Evolutionary conservation across 202 grass and related monocot genomes (phyloP).

Genomic region (Zoysia matrella): DNA sequence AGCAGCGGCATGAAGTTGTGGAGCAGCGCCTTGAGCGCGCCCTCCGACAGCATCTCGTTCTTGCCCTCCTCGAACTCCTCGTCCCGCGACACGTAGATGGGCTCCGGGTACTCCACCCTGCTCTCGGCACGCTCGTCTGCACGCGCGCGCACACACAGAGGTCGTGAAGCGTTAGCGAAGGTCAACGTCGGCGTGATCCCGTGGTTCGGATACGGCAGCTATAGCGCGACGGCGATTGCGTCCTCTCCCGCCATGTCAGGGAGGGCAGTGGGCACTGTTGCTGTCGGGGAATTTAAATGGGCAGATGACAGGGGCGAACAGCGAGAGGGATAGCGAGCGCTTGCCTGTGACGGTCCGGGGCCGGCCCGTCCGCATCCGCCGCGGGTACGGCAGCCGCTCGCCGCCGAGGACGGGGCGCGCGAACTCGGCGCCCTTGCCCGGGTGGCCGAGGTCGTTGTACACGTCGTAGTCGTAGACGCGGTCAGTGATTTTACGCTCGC

Average conservation of each 20-base stretch:
- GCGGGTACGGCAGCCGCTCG: constrained; percentile 67
- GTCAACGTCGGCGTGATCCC: constrained; percentile 38
- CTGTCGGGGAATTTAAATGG: constrained; percentile 37
- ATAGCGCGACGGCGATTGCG: constrained; percentile 27
- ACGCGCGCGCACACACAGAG: neutral
- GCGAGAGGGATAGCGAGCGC: neutral
- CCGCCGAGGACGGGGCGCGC: constrained; percentile 72
- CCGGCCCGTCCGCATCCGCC: constrained; percentile 70
- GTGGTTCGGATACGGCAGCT: constrained; percentile 48
- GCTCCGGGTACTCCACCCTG: constrained; percentile 72
- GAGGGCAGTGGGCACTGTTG: constrained; percentile 10
- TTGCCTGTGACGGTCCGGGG: constrained; percentile 62
- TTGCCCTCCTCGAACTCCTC: constrained; percentile 95
- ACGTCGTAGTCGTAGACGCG: constrained; percentile 71
- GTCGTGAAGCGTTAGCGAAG: neutral
- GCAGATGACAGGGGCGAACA: neutral
- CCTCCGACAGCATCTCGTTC: constrained; percentile 72
- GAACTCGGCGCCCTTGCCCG: constrained; percentile 67
- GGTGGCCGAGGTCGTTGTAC: constrained; percentile 87
- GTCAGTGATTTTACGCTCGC: constrained; percentile 61
- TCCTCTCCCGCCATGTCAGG: constrained; percentile 31
- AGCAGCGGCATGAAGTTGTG: constrained; percentile 86
- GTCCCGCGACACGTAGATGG: constrained; percentile 79
- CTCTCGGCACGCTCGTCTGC: constrained; percentile 74
- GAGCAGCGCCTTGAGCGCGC: constrained; percentile 73